phyloP scores from a whole-genome alignment of 2,329 filamentous ascomycete species.

The Blastomyces silverae region DNA sequence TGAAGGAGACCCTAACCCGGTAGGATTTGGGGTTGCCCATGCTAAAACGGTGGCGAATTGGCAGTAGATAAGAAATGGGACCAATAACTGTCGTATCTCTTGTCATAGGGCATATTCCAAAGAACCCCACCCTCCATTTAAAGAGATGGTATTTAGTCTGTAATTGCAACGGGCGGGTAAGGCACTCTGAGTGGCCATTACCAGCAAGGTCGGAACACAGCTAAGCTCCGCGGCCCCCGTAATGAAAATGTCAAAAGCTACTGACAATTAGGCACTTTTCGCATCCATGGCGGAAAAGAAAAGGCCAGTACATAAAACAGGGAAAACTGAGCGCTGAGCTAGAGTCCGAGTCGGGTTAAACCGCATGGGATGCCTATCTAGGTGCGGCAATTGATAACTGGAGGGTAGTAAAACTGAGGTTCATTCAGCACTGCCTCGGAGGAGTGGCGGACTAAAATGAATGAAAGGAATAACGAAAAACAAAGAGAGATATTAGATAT shows the following conservation, averaged over 20 bases:
- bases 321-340: not conserved
- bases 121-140: not conserved
- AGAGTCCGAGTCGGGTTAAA: not conserved
- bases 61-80: not conserved
- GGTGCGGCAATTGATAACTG: not conserved
- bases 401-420: not conserved
- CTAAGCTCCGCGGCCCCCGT: not conserved
- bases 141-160: not conserved
- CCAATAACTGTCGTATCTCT: not conserved
- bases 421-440: conserved; percentile 2
- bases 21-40: not conserved
- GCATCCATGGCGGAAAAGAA: not conserved
- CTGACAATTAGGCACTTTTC: not conserved
- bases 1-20: not conserved
- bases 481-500: not conserved
- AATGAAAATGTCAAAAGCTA: too few species aligned
- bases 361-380: not conserved
- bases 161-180: not conserved
- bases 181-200: not conserved
- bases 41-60: conserved; percentile 1
- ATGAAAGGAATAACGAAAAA: too few species aligned
- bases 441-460: not conserved
- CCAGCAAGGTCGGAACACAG: not conserved
- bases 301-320: not conserved
- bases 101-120: not conserved